Evolutionary conservation across 345 rosid species (phyloP), one percentile per base, ranked within the genome.

Genomic region (Acer campestre): DNA sequence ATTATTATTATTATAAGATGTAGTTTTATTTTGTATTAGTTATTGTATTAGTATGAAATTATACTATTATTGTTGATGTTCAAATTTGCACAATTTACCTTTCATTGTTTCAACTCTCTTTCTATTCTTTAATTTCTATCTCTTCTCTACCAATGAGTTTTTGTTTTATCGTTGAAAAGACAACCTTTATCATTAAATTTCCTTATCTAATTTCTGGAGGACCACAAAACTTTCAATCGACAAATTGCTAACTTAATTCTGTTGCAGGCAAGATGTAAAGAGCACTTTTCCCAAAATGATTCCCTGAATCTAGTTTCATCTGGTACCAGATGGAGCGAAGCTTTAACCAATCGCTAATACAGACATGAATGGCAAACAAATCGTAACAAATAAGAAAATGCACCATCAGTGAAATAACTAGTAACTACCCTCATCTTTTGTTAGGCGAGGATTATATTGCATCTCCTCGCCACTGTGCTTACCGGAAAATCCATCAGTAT

Each of bases 401-500:
- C 49, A 74, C 16, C 7, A 29, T 63, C 9, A 18, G 46, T 38
- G n/a, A 42, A 58, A 25, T 48, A 70, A 76, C 75, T 79, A 89
- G n/a, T n/a, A n/a, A n/a, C n/a, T n/a, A n/a, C n/a, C 97, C 97
- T 90, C 85, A 84, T 94, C 94, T 81, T 96, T 96, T 3, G 94
- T 89, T 58, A 96, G 77, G 68, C 99, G 92, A 7, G 91, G 92
- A 78, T 96, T 96, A 67, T 86, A 84, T 61, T 78, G 85, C 82
- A 87, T 85, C 88, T 96, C 98, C 84, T 96, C 99, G 88, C 97
- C 35, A 96, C 97, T 20, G 98, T 90, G 84, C 97, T 96, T 9
- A 92, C 95, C 99, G 94, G 85, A 81, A 79, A 16, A 70, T 25
- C 53, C 73, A 70, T 23, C 7, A 75, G 7, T 22, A 84, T 42